phyloP scores from a whole-genome alignment of 306 rosid species.

The Lithocarpus polystachyus region DNA sequence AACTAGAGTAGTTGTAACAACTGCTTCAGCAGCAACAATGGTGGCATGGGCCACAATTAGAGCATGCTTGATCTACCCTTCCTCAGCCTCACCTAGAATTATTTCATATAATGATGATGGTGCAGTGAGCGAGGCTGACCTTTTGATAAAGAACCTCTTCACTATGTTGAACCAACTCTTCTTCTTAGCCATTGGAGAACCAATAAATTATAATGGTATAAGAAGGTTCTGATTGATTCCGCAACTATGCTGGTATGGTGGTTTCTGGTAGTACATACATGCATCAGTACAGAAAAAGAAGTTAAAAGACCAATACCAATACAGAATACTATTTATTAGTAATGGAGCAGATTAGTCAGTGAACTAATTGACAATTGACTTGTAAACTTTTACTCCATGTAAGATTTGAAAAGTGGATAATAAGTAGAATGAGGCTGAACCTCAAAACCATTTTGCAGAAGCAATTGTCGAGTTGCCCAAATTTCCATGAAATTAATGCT shows the following conservation, averaged over 20 bases:
- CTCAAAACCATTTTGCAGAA: conserved; percentile 7
- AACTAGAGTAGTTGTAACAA: conserved; percentile 38
- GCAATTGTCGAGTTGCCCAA: not conserved
- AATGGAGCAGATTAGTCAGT: not conserved
- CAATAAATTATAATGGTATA: conserved; percentile 26
- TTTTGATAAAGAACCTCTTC: conserved; percentile 65
- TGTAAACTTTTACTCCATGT: not conserved
- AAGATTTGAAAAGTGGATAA: not conserved
- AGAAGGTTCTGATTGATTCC: conserved; percentile 10
- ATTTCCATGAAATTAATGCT: too few relatives aligned
- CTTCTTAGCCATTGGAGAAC: conserved; percentile 65
- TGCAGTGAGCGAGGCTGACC: conserved; percentile 50
- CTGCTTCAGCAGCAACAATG: not conserved
- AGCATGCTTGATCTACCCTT: conserved; percentile 58
- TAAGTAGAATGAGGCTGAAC: not conserved
- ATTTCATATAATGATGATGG: conserved; percentile 30
- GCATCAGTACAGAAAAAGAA: not conserved
- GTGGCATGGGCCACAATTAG: conserved; percentile 59
- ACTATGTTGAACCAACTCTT: conserved; percentile 76
- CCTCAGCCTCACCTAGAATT: conserved; percentile 40
- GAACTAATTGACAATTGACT: not conserved
- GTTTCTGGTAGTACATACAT: not conserved
- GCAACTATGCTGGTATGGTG: conserved; percentile 2
- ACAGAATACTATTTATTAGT: not conserved
- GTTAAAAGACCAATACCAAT: not conserved